Evolutionary conservation across 441 rosid genomes (phyloP).

Genomic region (Erysimum cheiri): DNA sequence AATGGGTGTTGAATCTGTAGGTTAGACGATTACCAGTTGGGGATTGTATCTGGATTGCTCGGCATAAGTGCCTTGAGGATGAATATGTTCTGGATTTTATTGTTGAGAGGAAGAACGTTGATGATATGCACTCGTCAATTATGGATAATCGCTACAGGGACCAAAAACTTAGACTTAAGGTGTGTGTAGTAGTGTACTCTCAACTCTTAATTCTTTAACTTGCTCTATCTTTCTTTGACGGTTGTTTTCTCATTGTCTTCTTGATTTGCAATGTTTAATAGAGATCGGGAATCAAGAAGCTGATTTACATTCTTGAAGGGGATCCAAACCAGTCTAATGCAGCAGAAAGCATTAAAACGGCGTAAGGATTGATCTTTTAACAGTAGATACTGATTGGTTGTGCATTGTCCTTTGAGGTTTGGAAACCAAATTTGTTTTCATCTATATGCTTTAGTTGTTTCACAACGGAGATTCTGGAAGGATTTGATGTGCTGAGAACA

Average conservation of each 20-base stretch:
- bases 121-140: constrained; percentile 84
- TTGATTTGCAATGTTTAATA: constrained; percentile 34
- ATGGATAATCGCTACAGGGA: constrained; percentile 90
- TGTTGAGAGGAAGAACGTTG: constrained; percentile 90
- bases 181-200: constrained; percentile 8
- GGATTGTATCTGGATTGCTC: constrained; percentile 91
- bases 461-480: constrained; percentile 94
- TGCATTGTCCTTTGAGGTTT: neutral
- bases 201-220: neutral
- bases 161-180: constrained; percentile 92
- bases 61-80: constrained; percentile 58
- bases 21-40: constrained; percentile 89
- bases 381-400: neutral
- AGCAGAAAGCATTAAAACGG: constrained; percentile 93
- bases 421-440: neutral
- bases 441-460: constrained; percentile 66
- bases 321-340: constrained; percentile 84
- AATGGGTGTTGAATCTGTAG: constrained; percentile 47
- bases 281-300: constrained; percentile 93
- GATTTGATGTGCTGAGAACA: constrained; percentile 88
- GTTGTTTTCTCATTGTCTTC: constrained; percentile 27
- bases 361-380: constrained; percentile 57
- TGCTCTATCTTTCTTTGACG: neutral
- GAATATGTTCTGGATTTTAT: constrained; percentile 95
- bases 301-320: constrained; percentile 92